Evolutionary conservation across 2,329 filamentous ascomycete genomes (phyloP).

Genomic region (Nemania sp.): DNA sequence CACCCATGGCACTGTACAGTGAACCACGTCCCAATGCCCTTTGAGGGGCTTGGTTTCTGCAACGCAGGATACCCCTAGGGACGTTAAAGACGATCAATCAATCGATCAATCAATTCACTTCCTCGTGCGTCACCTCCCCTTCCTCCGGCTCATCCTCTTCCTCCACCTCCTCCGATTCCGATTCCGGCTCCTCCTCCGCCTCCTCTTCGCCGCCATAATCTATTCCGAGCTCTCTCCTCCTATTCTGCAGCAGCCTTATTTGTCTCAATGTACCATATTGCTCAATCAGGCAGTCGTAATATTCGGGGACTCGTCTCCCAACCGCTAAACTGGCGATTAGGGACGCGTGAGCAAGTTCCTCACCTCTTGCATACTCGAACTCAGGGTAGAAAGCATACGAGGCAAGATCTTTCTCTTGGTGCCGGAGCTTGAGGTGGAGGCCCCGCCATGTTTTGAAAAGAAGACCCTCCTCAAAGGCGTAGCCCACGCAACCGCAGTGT

Average conservation of each 20-base stretch:
- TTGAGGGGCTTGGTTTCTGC: no score
- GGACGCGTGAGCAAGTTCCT: conserved; percentile 13
- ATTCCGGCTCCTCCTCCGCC: background rate
- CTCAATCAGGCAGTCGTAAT: background rate
- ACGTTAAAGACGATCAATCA: no score
- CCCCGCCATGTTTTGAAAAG: conserved; percentile 11
- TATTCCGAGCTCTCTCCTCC: no score
- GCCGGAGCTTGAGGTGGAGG: background rate
- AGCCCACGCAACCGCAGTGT: background rate
- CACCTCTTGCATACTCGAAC: background rate
- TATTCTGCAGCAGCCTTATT: background rate
- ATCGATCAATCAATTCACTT: no score
- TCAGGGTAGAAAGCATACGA: conserved; percentile 10
- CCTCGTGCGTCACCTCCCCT: no score
- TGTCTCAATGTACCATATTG: background rate
- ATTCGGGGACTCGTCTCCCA: background rate
- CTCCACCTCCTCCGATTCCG: no score
- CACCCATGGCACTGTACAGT: no score
- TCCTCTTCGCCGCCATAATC: background rate
- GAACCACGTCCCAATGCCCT: no score
- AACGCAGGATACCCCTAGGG: no score
- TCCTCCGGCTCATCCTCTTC: no score
- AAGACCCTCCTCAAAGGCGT: fast-evolving
- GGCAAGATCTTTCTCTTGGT: background rate
- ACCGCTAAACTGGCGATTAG: conserved; percentile 1